Evolutionary conservation across 2,329 filamentous ascomycete genomes (phyloP), one percentile per base, ranked within the genome.

Genomic region (Dryadomyces sulphureus): DNA sequence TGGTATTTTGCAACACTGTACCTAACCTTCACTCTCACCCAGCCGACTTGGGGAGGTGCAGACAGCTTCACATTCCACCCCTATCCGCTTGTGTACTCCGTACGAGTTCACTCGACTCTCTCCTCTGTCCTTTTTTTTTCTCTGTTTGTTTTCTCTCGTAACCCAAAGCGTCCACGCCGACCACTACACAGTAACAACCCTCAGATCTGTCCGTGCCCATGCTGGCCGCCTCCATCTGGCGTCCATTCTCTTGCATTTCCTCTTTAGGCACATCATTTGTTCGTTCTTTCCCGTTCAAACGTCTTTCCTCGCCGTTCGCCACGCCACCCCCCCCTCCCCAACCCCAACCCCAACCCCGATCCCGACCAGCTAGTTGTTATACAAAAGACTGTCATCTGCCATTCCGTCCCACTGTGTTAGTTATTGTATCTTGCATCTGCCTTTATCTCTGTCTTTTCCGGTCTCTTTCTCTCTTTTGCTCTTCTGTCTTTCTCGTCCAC

Each of bases 331-430:
- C 45, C 24, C 22, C 25, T 35, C 19, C 30, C 35, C 36, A 19
- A 20, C 17, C 21, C n/a, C 21, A 16, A 27, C 24, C 25, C 14
- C 24, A 16, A 17, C 11, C 16, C 40, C 30, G 27, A 17, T 14
- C 34, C 38, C 42, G 9, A 32, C 5, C 34, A 30, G 38, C 21
- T 42, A 43, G n/a, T 43, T 20, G 45, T 47, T 45, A 45, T 49
- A 49, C 48, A 45, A 47, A 49, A 47, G 42, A 41, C 45, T 43
- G 48, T 47, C 48, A 49, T 43, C 48, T 49, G 45, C 48, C 48
- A 49, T 27, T 22, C 39, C 48, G 40, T 49, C 48, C 45, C 38
- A 49, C 19, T 27, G 34, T 5, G 25, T 24, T n/a, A n/a, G n/a
- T n/a, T n/a, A n/a, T n/a, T n/a, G n/a, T n/a, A n/a, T n/a, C n/a